phyloP scores from a whole-genome alignment of 257 asterid species.

The Nicotiana attenuata region DNA sequence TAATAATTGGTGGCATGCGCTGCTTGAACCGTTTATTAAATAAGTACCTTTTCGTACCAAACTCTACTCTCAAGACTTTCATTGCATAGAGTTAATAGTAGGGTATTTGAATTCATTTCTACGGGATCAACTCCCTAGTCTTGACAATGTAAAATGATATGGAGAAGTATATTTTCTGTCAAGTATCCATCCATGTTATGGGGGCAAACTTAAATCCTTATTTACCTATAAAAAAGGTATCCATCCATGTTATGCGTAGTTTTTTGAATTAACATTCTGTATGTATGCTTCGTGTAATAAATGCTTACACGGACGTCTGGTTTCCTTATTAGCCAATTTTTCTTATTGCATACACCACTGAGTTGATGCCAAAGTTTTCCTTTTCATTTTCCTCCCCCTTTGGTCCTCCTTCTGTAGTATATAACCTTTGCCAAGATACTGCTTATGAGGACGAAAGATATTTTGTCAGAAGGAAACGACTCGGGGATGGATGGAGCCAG shows the following conservation, averaged over 20 bases:
- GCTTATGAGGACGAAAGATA: constrained; percentile 61
- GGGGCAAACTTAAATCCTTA: no score
- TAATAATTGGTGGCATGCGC: background rate
- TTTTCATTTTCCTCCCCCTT: constrained; percentile 1
- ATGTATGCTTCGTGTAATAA: background rate
- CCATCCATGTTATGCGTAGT: background rate
- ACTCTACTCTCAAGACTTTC: background rate
- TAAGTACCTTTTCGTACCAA: background rate
- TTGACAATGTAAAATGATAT: background rate
- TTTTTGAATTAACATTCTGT: background rate
- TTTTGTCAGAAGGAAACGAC: constrained; percentile 44
- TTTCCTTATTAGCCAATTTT: background rate
- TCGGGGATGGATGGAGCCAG: constrained; percentile 34
- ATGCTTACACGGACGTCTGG: background rate
- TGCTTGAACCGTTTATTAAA: background rate
- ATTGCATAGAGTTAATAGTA: background rate
- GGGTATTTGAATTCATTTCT: background rate
- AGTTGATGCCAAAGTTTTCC: constrained; percentile 6
- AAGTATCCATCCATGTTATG: constrained; percentile 4
- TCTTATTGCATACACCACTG: background rate
- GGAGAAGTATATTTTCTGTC: background rate
- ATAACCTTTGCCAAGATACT: constrained; percentile 68
- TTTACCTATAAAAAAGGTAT: background rate
- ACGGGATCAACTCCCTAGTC: background rate
- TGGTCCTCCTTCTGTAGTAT: constrained; percentile 49